phyloP scores from a whole-genome alignment of 352 stramenopile species.

The Phytophthora megakarya region DNA sequence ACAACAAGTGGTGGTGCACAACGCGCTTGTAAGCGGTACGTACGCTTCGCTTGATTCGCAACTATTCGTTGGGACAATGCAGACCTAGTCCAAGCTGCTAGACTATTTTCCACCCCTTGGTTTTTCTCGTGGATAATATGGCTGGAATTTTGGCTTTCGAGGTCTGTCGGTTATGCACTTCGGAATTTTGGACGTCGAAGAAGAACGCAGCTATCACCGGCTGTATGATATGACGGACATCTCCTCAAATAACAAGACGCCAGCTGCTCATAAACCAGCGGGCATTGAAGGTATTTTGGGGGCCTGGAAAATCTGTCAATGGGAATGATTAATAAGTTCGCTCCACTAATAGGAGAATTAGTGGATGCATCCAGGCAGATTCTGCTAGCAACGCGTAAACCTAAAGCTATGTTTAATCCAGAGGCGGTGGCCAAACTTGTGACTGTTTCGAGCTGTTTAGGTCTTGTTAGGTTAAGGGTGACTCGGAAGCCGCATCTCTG shows the following conservation, averaged over 20 bases:
- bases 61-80: slow-evolving; percentile 11
- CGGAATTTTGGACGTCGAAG: neutral
- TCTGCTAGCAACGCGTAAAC: slow-evolving; percentile 1
- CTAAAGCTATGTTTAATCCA: neutral
- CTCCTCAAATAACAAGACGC: slow-evolving; percentile 13
- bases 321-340: slow-evolving; percentile 5
- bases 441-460: slow-evolving; percentile 6
- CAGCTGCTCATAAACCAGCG: neutral
- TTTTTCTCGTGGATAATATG: slow-evolving; percentile 9
- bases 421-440: slow-evolving; percentile 11
- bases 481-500: neutral
- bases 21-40: slow-evolving; percentile 4
- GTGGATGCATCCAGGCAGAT: neutral
- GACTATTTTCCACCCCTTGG: slow-evolving; percentile 23
- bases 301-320: slow-evolving; percentile 3
- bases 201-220: neutral
- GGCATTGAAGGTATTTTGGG: neutral
- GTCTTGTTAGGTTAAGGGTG: neutral
- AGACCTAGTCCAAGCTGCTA: slow-evolving; percentile 6
- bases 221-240: slow-evolving; percentile 20
- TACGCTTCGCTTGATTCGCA: slow-evolving; percentile 4
- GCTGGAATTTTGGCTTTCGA: slow-evolving; percentile 21
- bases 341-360: neutral
- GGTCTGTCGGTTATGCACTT: slow-evolving; percentile 16
- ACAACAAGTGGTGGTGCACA: slow-evolving; percentile 1